A percentile compares a stretch with the other conserved stretches of the same genome.
Conservation (phyloP, 225 moss, liverwort and hornwort species). For the Polytrichum commune region DNA sequence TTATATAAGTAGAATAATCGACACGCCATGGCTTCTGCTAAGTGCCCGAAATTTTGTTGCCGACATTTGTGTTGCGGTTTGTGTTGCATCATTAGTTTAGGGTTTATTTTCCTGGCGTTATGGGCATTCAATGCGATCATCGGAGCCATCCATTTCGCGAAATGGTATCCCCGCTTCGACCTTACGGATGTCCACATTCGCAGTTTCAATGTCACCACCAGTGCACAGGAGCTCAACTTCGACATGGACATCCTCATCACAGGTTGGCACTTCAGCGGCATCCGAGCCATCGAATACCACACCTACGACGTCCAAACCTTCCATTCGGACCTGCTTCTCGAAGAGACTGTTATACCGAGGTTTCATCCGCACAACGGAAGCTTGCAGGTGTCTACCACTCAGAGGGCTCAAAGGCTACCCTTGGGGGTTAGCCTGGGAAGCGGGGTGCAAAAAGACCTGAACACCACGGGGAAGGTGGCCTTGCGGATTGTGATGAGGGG, state of each 20-base stretch:
- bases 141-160: constrained; percentile 18
- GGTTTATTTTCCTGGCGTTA: neutral
- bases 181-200: constrained; percentile 28
- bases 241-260: constrained; percentile 41
- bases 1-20: no score
- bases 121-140: constrained; percentile 16
- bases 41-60: no score
- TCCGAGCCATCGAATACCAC: constrained; percentile 34
- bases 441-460: neutral
- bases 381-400: neutral
- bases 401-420: constrained; percentile 4
- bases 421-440: neutral
- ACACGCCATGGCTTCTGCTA: no score
- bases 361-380: constrained; percentile 26
- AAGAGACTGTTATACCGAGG: constrained; percentile 12
- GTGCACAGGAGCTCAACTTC: constrained; percentile 4
- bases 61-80: no score
- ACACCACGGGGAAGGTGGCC: constrained; percentile 17
- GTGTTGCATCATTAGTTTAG: no score
- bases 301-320: constrained; percentile 21
- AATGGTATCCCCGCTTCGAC: constrained; percentile 26
- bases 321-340: constrained; percentile 11
- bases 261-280: constrained; percentile 24
- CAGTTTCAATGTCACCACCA: constrained; percentile 8
- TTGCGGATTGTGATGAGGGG: constrained; percentile 16